A percentile compares a stretch with the other conserved stretches of the same genome.
These are phyloP conservation scores for Moringa oleifera DNA, from an alignment of 345 rosid species.

Conservation along the genomic window DNA sequence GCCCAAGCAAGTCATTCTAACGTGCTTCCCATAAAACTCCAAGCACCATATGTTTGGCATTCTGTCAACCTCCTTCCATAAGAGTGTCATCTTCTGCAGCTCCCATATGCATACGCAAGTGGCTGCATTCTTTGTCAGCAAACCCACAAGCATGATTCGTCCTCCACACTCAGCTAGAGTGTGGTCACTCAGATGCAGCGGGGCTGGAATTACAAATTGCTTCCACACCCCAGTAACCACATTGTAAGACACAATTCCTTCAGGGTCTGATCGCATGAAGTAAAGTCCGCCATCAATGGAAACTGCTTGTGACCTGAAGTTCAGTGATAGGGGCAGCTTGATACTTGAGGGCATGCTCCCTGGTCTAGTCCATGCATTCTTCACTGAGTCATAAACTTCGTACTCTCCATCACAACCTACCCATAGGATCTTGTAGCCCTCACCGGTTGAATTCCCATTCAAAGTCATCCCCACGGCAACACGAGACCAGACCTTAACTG, in stretches of 20 bases:
- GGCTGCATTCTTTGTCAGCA: conserved; percentile 91
- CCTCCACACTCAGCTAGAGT: conserved; percentile 86
- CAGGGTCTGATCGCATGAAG: conserved; percentile 92
- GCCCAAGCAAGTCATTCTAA: conserved; percentile 98
- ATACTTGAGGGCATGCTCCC: conserved; percentile 72
- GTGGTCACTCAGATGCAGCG: conserved; percentile 70
- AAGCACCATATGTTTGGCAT: conserved; percentile 99
- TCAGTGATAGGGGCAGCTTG: conserved; percentile 72
- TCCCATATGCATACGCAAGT: conserved; percentile 98
- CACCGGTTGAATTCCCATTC: conserved; percentile 43
- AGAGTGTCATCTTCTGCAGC: conserved; percentile 98
- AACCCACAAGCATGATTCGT: conserved; percentile 83
- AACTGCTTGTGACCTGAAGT: conserved; percentile 90
- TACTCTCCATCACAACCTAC: conserved; percentile 90
- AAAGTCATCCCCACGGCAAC: conserved; percentile 90
- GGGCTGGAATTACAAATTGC: conserved; percentile 74
- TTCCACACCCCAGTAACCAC: conserved; percentile 73
- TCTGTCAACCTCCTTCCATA: conserved; percentile 99
- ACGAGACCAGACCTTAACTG: conserved; percentile 87
- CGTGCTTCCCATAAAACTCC: conserved; percentile 99
- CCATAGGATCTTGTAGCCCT: conserved; percentile 85
- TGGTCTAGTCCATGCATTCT: conserved; percentile 64
- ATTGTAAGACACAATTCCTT: conserved; percentile 79
- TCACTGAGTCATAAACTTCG: conserved; percentile 80
- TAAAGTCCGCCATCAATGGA: conserved; percentile 52